Conservation (phyloP, 257 asterid genomes). For the Asclepias syriaca region DNA sequence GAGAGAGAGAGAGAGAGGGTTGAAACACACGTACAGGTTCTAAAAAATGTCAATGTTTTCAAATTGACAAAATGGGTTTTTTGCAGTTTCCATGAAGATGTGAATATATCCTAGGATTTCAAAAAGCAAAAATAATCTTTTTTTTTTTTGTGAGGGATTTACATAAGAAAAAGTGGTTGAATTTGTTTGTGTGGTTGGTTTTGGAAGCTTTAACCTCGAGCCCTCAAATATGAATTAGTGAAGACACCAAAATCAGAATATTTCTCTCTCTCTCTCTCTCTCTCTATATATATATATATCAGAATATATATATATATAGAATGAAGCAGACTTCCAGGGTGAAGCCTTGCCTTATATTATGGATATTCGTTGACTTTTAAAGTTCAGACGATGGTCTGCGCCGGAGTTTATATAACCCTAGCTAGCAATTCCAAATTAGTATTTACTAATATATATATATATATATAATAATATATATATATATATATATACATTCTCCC, state of each 20-base stretch:
- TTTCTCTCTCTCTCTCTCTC: background rate
- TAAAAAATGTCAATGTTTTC: background rate
- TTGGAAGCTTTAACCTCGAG: slow-evolving; percentile 20
- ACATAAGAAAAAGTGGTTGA: background rate
- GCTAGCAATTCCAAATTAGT: background rate
- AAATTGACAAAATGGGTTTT: background rate
- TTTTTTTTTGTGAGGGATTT: too few relatives aligned
- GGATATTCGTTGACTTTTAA: slow-evolving; percentile 19
- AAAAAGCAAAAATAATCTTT: too few relatives aligned
- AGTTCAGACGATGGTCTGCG: background rate
- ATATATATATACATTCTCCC: too few relatives aligned
- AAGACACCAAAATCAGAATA: background rate
- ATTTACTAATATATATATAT: too few relatives aligned
- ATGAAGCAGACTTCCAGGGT: background rate
- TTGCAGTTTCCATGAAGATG: background rate
- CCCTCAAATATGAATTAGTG: slow-evolving; percentile 11
- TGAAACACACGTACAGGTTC: background rate
- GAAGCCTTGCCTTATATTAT: slow-evolving; percentile 15
- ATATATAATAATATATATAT: too few relatives aligned
- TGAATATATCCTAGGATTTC: too few relatives aligned
- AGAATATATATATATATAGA: too few relatives aligned
- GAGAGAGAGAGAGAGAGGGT: background rate
- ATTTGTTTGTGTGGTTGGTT: background rate
- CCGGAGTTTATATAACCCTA: too few relatives aligned
- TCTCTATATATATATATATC: too few relatives aligned